A percentile compares a stretch with the other conserved stretches of the same genome.
phyloP scores from a whole-genome alignment of 495 filamentous ascomycete species.

The Parathielavia hyrcaniae region DNA sequence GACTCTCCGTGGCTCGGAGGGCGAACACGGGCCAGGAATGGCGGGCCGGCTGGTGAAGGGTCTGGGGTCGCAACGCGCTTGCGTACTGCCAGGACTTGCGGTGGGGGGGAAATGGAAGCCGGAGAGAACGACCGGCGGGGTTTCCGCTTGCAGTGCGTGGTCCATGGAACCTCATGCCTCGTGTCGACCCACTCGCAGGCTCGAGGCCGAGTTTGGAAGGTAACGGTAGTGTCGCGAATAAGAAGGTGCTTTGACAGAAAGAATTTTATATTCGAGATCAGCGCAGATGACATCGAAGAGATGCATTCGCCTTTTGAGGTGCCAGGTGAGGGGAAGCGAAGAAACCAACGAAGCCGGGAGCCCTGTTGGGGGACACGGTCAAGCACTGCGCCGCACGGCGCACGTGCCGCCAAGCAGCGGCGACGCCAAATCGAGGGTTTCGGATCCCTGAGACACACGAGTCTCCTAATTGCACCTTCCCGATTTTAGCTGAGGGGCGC shows the following conservation, averaged over 20 bases:
- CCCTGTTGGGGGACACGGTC: neutral
- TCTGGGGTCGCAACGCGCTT: constrained; percentile 6
- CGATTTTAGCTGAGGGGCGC: no score
- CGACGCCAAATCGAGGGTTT: neutral
- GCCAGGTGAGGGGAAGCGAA: neutral
- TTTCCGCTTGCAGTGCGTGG: no score
- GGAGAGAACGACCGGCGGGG: constrained; percentile 1
- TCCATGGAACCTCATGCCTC: neutral
- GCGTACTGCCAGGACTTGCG: neutral
- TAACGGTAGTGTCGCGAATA: no score
- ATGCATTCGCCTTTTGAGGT: neutral
- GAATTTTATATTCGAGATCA: no score
- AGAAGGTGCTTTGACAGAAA: no score
- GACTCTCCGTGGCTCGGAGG: neutral
- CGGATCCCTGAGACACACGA: constrained; percentile 12
- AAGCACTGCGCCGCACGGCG: constrained; percentile 3
- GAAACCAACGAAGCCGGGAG: neutral
- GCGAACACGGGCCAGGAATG: constrained; percentile 1
- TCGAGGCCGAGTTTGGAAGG: no score
- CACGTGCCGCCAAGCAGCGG: constrained; percentile 7
- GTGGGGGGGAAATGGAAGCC: neutral
- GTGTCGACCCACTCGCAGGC: no score
- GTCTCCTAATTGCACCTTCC: no score
- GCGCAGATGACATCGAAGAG: no score
- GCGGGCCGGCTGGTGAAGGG: constrained; percentile 8